Percentiles rank a stretch among this genome's conserved stretches.
phyloP scores from a whole-genome alignment of 1,284 basidiomycete species.

The Ustilago hordei region DNA sequence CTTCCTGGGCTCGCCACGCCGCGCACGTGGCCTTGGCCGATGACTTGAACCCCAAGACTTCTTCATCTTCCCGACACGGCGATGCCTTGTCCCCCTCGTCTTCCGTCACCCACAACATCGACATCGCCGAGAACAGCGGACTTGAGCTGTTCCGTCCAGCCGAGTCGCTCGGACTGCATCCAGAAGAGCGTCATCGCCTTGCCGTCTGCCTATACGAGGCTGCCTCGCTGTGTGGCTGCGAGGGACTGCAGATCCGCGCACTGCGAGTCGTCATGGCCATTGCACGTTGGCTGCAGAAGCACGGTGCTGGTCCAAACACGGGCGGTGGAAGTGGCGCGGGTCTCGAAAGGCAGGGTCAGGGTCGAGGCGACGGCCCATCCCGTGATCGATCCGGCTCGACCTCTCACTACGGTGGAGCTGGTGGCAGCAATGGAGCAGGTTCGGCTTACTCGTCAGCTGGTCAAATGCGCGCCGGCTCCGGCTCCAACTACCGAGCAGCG shows the following conservation, averaged over 20 bases:
- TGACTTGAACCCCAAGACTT: constrained; percentile 51
- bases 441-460: constrained; percentile 7
- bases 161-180: constrained; percentile 39
- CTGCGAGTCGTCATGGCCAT: constrained; percentile 60
- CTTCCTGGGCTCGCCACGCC: constrained; percentile 84
- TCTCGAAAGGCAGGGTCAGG: constrained; percentile 31
- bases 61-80: constrained; percentile 19
- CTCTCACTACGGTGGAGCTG: constrained; percentile 19
- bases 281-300: constrained; percentile 55
- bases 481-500: constrained; percentile 23
- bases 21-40: constrained; percentile 75
- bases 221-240: constrained; percentile 87
- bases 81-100: constrained; percentile 35
- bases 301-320: constrained; percentile 26
- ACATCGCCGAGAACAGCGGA: constrained; percentile 32
- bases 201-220: constrained; percentile 93
- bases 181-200: constrained; percentile 80
- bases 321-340: constrained; percentile 33
- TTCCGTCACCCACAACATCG: constrained; percentile 23
- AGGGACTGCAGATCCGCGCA: constrained; percentile 84
- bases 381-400: constrained; percentile 37
- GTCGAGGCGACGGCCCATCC: constrained; percentile 33
- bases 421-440: constrained; percentile 28
- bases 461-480: constrained; percentile 17
- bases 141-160: constrained; percentile 63